Evolutionary conservation across 2,329 filamentous ascomycete genomes (phyloP), one percentile per base, ranked within the genome.

Genomic region (Xylariales sp.): DNA sequence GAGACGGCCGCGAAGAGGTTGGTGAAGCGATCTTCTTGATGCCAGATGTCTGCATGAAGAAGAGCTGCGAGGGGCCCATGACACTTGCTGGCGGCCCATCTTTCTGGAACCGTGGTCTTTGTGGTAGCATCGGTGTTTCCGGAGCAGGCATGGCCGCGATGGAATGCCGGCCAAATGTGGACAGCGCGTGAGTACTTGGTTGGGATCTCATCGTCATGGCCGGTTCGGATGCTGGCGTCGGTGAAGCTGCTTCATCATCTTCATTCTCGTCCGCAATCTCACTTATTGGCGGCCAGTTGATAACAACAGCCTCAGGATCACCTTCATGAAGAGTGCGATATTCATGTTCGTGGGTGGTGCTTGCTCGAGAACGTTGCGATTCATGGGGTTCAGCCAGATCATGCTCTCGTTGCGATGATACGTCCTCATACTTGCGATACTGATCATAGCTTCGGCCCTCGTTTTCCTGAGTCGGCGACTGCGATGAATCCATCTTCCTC

Each of bases 1-100:
- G 76, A 1, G 76, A 80, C 0, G 76, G 76, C 9, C 76, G 65
- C 1, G 76, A 80, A 1, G 74, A 79, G 0, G 76, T 79, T 15
- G 76, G 76, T 44, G 41, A 44, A 10, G 74, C 80, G 33, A 63
- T 56, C 18, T 61, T 64, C 50, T 70, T 76, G 12, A 69, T 52
- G 1, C 66, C 73, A 1, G 76, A 78, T 2, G 76, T 78, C 22
- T 63, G 63, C 46, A 76, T 76, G 1, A 63, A 67, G 48, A 80
- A 80, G 7, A 80, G 61, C 52, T 80, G 75, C 6, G 73, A 71
- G 52, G 54, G 64, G 40, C 48, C 61, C 53, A 65, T 63, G 50
- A 59, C 44, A 43, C 59, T 49, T 42, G 58, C 55, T 39, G 58
- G 48, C 46, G 61, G 55, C 6, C 58, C 52, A 42, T 58, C 55